Base-by-base conservation (phyloP, 441 rosid genomes). In the Mallotus repandus region DNA sequence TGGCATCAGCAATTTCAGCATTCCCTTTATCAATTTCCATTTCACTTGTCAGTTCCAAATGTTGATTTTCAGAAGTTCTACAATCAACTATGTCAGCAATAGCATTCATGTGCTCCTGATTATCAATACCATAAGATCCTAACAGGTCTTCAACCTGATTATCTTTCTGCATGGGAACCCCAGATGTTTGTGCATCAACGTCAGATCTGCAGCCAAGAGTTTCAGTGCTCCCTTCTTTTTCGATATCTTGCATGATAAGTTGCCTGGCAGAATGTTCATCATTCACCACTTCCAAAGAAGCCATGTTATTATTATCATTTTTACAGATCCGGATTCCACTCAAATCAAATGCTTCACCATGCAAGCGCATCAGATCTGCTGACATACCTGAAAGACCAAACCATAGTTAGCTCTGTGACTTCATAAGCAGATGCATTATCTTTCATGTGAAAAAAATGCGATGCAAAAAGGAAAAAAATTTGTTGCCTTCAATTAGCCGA, bases 381-480 rank as follows among this genome's bases (percentile, higher is more conserved):
- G 88, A 88, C 86, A 91, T 76, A 77, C 98, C 99, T 96, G 91
- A 79, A 85, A 82, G 63, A 75, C 48, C 69, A 61, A 56, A 57
- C 18, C 46, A n/a, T 45, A 25, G 9, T 68, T 41, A 72, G 10
- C 16, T 22, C 9, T 19, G 0, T 48, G 60, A 54, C 38, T 72
- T 8, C 9, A 32, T 38, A 66, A 63, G 73, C 53, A 58, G 10
- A 63, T 29, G 53, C 38, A 63, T 10, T 21, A 29, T 29, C 32
- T 54, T 50, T 54, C 43, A 32, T 7, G 63, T 15, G 7, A n/a
- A 22, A 58, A 68, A 62, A 38, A 58, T 74, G 38, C 19, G 8
- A 66, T 25, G 25, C 22, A 15, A 52, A 50, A 35, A 35, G 11
- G 35, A 2, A 10, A 53, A 48, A 71, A 29, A 71, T 7, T 63